Conservation (phyloP, 805 yeast species). For the Lachancea thermotolerans region DNA sequence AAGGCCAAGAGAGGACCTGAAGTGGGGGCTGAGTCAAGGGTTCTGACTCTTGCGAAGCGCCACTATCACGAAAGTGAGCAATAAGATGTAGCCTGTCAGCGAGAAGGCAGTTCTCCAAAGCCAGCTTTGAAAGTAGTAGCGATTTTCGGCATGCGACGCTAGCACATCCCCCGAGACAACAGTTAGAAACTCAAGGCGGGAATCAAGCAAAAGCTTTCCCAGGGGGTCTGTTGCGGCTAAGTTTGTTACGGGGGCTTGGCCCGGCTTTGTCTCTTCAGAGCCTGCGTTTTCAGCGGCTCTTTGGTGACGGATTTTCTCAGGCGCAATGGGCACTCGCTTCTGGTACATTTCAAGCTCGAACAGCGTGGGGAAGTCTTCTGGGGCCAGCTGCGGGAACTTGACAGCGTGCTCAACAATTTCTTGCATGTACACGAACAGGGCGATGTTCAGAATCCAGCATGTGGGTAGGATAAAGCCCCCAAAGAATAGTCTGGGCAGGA, state of each 20-base stretch:
- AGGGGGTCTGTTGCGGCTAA: not conserved
- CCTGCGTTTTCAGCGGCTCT: not conserved
- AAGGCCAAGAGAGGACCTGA: too few relatives aligned
- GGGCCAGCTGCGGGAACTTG: constrained; percentile 15
- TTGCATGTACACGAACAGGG: constrained; percentile 16
- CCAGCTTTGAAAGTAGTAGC: not conserved
- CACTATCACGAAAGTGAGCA: not conserved
- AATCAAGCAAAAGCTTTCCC: not conserved
- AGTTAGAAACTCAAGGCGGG: constrained; percentile 1
- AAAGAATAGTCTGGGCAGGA: constrained; percentile 14
- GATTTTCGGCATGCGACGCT: not conserved
- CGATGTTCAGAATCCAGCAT: constrained; percentile 16
- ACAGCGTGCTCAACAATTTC: constrained; percentile 20
- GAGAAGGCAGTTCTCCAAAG: not conserved
- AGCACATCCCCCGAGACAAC: constrained; percentile 1
- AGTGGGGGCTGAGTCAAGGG: too few relatives aligned
- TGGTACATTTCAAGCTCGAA: constrained; percentile 18
- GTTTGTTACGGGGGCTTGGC: not conserved
- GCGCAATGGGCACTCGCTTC: not conserved
- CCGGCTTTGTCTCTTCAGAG: not conserved
- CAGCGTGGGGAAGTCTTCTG: constrained; percentile 25
- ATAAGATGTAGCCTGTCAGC: not conserved
- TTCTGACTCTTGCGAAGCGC: not conserved
- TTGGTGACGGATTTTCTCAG: not conserved
- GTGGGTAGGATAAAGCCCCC: constrained; percentile 23